phyloP scores from a whole-genome alignment of 208 protist species.

The Crithidia mellificae region DNA sequence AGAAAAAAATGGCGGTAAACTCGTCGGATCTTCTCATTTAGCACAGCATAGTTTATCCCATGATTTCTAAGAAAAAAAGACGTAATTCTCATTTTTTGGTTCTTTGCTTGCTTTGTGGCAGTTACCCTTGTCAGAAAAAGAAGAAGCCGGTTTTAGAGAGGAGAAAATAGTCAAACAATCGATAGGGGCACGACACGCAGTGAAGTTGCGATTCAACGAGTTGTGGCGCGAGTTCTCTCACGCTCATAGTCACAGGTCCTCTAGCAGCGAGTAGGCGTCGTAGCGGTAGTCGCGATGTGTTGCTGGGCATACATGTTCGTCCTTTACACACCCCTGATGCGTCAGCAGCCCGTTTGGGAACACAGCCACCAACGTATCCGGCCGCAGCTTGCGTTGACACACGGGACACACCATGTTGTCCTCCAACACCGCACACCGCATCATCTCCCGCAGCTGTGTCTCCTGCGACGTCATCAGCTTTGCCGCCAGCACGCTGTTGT shows the following conservation, averaged over 20 bases:
- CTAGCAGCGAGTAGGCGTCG: conserved; percentile 27
- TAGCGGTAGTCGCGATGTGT: conserved; percentile 41
- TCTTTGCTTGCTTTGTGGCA: no score
- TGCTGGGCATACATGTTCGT: conserved; percentile 53
- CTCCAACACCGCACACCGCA: conserved; percentile 29
- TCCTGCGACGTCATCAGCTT: conserved; percentile 30
- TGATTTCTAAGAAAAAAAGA: no score
- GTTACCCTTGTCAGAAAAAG: no score
- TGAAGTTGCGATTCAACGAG: background rate
- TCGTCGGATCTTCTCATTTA: no score
- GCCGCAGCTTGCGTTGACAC: conserved; percentile 57
- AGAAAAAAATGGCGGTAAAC: no score
- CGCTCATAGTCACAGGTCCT: conserved; percentile 20
- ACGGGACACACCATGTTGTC: conserved; percentile 54
- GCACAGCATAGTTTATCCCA: no score
- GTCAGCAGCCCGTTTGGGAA: conserved; percentile 71
- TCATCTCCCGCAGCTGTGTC: conserved; percentile 25
- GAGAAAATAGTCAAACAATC: no score
- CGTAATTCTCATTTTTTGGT: no score
- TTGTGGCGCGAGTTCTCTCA: no score
- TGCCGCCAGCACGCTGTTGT: conserved; percentile 36
- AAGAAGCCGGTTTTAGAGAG: no score
- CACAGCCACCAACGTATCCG: conserved; percentile 55
- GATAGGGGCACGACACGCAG: no score
- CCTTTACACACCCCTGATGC: conserved; percentile 62